phyloP scores from a whole-genome alignment of 768 basidiomycete genomes.

The Kwoniella europaea region DNA sequence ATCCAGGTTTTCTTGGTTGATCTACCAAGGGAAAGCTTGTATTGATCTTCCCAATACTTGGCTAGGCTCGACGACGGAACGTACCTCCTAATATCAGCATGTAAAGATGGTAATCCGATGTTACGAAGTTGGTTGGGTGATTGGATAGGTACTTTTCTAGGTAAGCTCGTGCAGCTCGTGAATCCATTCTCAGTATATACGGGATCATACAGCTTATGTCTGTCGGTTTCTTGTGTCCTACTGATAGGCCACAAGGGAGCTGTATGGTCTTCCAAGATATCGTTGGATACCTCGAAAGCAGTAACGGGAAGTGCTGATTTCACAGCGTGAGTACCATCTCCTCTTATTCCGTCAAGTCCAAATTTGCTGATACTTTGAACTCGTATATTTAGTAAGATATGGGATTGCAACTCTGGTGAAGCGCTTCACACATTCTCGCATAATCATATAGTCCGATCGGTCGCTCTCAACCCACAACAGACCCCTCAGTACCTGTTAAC shows the following conservation, averaged over 20 bases:
- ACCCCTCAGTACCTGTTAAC: slow-evolving; percentile 56
- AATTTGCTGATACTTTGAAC: too few relatives aligned
- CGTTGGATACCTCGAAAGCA: slow-evolving; percentile 79
- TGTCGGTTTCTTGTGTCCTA: not conserved
- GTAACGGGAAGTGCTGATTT: slow-evolving; percentile 96
- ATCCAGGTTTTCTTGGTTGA: not conserved
- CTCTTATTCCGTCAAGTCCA: slow-evolving; percentile 9
- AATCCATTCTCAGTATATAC: too few relatives aligned
- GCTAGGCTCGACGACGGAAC: slow-evolving; percentile 72
- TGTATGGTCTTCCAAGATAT: slow-evolving; percentile 95
- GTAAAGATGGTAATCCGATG: slow-evolving; percentile 99
- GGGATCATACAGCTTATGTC: slow-evolving; percentile 2
- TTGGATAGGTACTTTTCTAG: slow-evolving; percentile 80
- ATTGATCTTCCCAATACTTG: slow-evolving; percentile 34
- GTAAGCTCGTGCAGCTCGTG: slow-evolving; percentile 33
- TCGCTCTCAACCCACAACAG: slow-evolving; percentile 74
- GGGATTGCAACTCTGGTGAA: slow-evolving; percentile 92
- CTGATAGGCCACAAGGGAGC: slow-evolving; percentile 70
- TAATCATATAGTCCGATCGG: slow-evolving; percentile 95
- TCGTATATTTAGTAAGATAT: slow-evolving; percentile 72
- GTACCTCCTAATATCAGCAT: slow-evolving; percentile 90
- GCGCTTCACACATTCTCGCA: slow-evolving; percentile 93
- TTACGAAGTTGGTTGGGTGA: slow-evolving; percentile 96
- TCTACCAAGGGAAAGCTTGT: not conserved
- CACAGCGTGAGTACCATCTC: slow-evolving; percentile 73